Evolutionary conservation across 2,329 filamentous ascomycete species (phyloP).

Genomic region (Byssoonygena ceratinophila): DNA sequence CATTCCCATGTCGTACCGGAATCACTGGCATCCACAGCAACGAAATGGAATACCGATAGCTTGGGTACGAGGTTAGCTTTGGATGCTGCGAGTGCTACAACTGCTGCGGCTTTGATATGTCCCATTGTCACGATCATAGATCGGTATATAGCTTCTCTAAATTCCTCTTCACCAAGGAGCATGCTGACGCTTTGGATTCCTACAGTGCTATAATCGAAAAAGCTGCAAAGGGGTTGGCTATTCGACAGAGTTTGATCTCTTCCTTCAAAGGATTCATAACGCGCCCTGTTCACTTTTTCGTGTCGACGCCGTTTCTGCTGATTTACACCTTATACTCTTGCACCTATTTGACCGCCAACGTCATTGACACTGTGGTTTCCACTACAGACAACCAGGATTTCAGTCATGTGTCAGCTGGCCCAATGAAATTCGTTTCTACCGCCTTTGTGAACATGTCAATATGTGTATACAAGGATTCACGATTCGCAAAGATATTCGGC

Average conservation of each 20-base stretch:
- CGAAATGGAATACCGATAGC: constrained; percentile 64
- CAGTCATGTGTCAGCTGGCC: constrained; percentile 56
- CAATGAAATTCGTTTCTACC: constrained; percentile 70
- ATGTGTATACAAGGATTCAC: constrained; percentile 80
- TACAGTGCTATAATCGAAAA: constrained; percentile 42
- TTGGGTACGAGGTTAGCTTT: constrained; percentile 55
- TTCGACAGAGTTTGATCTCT: constrained; percentile 33
- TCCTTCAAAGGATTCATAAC: constrained; percentile 33
- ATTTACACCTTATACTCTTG: constrained; percentile 62
- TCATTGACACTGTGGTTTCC: constrained; percentile 68
- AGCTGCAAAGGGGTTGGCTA: constrained; percentile 36
- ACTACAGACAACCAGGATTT: constrained; percentile 51
- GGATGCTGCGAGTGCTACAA: constrained; percentile 58
- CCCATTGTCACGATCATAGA: constrained; percentile 83
- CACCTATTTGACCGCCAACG: constrained; percentile 82
- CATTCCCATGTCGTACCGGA: neutral
- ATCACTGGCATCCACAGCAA: neutral
- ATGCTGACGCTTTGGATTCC: neutral
- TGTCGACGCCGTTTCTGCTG: constrained; percentile 40
- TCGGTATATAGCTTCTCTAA: constrained; percentile 44
- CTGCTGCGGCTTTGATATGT: constrained; percentile 65
- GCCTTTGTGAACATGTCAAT: constrained; percentile 73
- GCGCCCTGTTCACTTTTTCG: constrained; percentile 35
- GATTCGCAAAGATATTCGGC: constrained; percentile 74
- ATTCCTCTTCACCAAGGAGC: neutral